phyloP scores from a whole-genome alignment of 2,329 filamentous ascomycete species.

The Akanthomyces uredinophilus region DNA sequence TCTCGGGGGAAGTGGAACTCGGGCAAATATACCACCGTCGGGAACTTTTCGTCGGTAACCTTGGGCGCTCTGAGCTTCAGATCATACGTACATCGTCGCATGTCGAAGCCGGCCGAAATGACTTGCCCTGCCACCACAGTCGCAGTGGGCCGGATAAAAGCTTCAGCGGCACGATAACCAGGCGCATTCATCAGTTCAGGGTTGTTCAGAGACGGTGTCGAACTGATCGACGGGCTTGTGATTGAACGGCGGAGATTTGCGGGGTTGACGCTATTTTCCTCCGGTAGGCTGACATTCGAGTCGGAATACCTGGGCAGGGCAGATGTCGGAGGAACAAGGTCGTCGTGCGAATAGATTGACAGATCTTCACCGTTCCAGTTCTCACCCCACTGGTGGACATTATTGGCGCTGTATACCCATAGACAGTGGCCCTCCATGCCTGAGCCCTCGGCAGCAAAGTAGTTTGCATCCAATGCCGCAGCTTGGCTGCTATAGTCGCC shows the following conservation, averaged over 20 bases:
- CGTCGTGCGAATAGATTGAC: slow-evolving; percentile 82
- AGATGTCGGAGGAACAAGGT: slow-evolving; percentile 56
- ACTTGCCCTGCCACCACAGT: slow-evolving; percentile 69
- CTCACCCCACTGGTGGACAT: slow-evolving; percentile 84
- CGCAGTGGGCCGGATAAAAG: slow-evolving; percentile 82
- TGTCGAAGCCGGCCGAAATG: slow-evolving; percentile 70
- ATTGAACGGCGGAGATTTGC: slow-evolving; percentile 70
- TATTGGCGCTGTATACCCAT: slow-evolving; percentile 81
- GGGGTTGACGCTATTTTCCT: slow-evolving; percentile 61
- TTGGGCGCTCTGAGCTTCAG: slow-evolving; percentile 61
- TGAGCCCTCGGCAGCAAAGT: slow-evolving; percentile 84
- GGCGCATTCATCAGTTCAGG: slow-evolving; percentile 57
- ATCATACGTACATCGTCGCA: slow-evolving; percentile 71
- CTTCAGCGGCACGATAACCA: slow-evolving; percentile 86
- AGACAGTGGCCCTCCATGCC: slow-evolving; percentile 79
- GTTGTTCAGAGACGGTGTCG: slow-evolving; percentile 45
- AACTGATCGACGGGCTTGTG: slow-evolving; percentile 61
- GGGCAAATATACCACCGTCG: slow-evolving; percentile 81
- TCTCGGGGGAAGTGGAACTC: slow-evolving; percentile 86
- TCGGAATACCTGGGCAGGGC: slow-evolving; percentile 41
- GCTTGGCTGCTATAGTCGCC: slow-evolving; percentile 93
- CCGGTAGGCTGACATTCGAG: slow-evolving; percentile 41
- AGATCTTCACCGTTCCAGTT: slow-evolving; percentile 97
- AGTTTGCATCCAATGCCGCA: slow-evolving; percentile 90
- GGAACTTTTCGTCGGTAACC: slow-evolving; percentile 55